These are phyloP conservation scores for Wickerhamomyces sp. DNA, from an alignment of 1,139 yeast species.

Conservation along the genomic window DNA sequence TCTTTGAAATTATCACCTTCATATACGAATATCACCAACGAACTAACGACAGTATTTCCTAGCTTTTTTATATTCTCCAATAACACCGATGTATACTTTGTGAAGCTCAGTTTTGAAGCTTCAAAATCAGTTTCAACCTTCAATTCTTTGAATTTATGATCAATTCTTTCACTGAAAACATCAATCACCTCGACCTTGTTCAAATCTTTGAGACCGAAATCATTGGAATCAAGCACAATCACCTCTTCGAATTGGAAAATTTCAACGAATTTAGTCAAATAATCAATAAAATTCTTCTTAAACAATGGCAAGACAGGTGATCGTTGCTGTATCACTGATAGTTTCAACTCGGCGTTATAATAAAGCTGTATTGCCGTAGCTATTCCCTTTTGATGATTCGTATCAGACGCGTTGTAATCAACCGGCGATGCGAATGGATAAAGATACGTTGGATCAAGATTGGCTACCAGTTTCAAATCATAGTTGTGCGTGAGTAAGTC, in stretches of 20 bases:
- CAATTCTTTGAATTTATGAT: constrained; percentile 12
- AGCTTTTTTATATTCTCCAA: constrained; percentile 2
- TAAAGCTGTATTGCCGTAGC: constrained; percentile 62
- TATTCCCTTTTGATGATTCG: constrained; percentile 27
- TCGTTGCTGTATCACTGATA: constrained; percentile 71
- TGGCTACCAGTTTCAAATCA: constrained; percentile 44
- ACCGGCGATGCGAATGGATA: constrained; percentile 85
- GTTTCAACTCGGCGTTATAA: constrained; percentile 31
- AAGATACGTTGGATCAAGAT: constrained; percentile 53
- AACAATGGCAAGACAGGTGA: constrained; percentile 77
- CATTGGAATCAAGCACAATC: constrained; percentile 65
- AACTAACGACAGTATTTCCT: constrained; percentile 3
- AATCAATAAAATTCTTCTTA: constrained; percentile 36
- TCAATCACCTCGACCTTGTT: constrained; percentile 25
- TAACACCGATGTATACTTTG: constrained; percentile 8
- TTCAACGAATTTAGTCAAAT: constrained; percentile 43
- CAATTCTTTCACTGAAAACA: constrained; percentile 18
- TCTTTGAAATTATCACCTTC: constrained; percentile 88
- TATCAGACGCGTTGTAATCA: constrained; percentile 34
- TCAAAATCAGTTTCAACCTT: constrained; percentile 8
- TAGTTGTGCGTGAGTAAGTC: constrained; percentile 70
- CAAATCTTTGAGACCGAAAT: constrained; percentile 43
- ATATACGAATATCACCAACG: constrained; percentile 49
- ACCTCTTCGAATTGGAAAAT: constrained; percentile 49
- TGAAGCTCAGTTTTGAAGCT: constrained; percentile 4